These are phyloP conservation scores for Didymella exigua DNA, from an alignment of 2,329 filamentous ascomycete genomes.

Conservation along the genomic window DNA sequence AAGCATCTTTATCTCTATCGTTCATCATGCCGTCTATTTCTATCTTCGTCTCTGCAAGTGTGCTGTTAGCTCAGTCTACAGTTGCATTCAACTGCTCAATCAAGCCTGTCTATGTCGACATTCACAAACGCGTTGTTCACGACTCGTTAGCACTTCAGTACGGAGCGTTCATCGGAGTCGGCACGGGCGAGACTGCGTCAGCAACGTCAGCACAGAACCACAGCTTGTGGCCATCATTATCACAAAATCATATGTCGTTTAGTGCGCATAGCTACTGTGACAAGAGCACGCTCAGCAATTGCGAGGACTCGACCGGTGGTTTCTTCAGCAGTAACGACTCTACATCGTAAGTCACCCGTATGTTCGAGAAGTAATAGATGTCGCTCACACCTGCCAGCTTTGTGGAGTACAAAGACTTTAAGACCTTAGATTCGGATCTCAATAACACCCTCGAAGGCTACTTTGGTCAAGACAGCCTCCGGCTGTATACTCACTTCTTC, in stretches of 20 bases:
- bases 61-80: conserved; percentile 46
- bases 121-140: conserved; percentile 52
- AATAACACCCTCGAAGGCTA: conserved; percentile 32
- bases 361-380: background rate
- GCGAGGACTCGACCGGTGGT: conserved; percentile 42
- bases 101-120: conserved; percentile 52
- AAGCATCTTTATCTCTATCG: conserved; percentile 26
- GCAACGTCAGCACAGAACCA: conserved; percentile 52
- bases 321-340: conserved; percentile 42
- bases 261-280: conserved; percentile 46
- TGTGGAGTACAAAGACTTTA: conserved; percentile 26
- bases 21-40: conserved; percentile 38
- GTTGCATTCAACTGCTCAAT: conserved; percentile 48
- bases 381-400: conserved; percentile 34
- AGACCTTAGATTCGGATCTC: conserved; percentile 34
- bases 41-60: conserved; percentile 36
- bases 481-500: conserved; percentile 51
- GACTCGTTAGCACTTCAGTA: conserved; percentile 50
- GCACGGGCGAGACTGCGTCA: conserved; percentile 24
- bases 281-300: conserved; percentile 43
- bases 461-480: conserved; percentile 44
- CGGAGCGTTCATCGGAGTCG: conserved; percentile 53
- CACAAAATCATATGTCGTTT: conserved; percentile 51
- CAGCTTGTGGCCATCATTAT: conserved; percentile 52
- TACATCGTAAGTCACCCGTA: conserved; percentile 33